Percentiles rank a stretch among this genome's conserved stretches.
Conservation (phyloP, 202 grass and related monocot genomes). For the Elaeis oleifera region DNA sequence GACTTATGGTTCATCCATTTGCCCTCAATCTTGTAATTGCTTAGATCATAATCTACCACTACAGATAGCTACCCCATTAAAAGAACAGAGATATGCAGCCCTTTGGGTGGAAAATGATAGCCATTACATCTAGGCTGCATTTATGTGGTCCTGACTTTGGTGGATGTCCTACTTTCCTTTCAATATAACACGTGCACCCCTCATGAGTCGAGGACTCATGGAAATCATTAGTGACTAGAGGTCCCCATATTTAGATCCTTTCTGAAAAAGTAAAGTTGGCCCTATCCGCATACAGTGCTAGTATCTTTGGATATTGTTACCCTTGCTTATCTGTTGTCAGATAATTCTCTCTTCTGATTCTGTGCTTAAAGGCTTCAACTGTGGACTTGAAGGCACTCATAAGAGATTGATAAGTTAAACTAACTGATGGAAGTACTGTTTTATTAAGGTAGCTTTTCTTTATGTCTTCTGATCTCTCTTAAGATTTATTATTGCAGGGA, state of each 20-base stretch:
- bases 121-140: background rate
- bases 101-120: conserved; percentile 3
- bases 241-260: conserved; percentile 2
- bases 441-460: background rate
- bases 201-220: background rate
- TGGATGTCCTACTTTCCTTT: conserved; percentile 26
- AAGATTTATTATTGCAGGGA: background rate
- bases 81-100: background rate
- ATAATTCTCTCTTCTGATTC: background rate
- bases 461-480: conserved; percentile 12
- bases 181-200: conserved; percentile 27
- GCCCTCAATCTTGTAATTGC: too few species aligned
- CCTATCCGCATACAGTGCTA: too few species aligned
- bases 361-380: background rate
- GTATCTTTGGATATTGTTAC: too few species aligned
- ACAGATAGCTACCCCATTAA: conserved; percentile 1
- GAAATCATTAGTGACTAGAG: conserved; percentile 7
- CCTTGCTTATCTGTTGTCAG: background rate
- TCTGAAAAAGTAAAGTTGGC: conserved; percentile 4
- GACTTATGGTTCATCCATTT: too few species aligned
- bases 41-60: conserved; percentile 6
- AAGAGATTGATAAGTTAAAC: background rate
- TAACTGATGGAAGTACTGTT: background rate
- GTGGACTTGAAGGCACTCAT: background rate
- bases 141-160: conserved; percentile 15